Base-by-base conservation (phyloP, 192 early-diverging fungal genomes). In the Mortierella alpina region DNA sequence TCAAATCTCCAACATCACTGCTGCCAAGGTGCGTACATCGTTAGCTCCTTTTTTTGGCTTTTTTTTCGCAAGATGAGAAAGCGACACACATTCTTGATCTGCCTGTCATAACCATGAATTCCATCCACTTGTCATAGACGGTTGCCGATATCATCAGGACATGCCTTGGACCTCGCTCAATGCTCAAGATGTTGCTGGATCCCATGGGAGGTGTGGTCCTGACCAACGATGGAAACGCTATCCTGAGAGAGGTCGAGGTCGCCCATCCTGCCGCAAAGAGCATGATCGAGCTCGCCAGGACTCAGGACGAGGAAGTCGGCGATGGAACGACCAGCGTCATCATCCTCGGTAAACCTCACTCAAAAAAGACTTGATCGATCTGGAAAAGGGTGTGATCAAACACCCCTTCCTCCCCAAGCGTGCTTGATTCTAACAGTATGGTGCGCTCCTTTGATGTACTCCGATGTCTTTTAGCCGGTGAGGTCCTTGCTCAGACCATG, bases 241-340 rank as follows among this genome's bases (percentile, higher is more conserved):
- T 98, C 80, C 88, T 99, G 67, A 91, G 98, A 83, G 98, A 99
- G 84, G 92, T 95, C 84, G 98, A 99, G 88, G 97, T 99, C 12
- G 95, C 95, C n/a, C 98, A 99, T 86, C 98, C 98, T 31, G 98
- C 98, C 59, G 98, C 98, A 57, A 99, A 99, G 87, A 95, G 93
- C 77, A 98, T 98, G 97, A 98, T 99, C 71, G 98, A 99, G 85
- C 91, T 99, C 56, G 93, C 96, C 44, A 88, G 98, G 86, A 99
- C 98, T 63, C 98, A 99, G 88, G 98, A 99, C 85, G 98, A 99
- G 83, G 98, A 99, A 86, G 97, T 98, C 53, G 98, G 98, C 69
- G 98, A 99, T 76, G 98, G 98, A 68, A 99, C 98, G 12, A 99
- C 98, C 15, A 93, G 91, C 77, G 98, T 99, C 70, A 99, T 99